These are phyloP conservation scores for Lachnellula arida DNA, from an alignment of 2,329 filamentous ascomycete species.

Conservation along the genomic window DNA sequence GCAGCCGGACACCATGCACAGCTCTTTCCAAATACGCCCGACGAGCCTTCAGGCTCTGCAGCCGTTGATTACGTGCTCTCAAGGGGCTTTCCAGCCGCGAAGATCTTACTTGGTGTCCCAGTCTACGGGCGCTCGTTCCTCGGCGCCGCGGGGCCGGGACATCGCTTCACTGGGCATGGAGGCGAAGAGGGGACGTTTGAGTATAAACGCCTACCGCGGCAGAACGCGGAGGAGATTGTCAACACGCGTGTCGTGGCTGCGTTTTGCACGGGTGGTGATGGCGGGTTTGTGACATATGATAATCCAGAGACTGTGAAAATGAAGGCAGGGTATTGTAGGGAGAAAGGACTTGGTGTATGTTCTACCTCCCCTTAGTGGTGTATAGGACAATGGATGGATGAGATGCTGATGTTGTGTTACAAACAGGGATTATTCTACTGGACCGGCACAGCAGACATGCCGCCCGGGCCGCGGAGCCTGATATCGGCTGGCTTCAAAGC, in stretches of 20 bases:
- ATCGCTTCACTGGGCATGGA: slow-evolving; percentile 49
- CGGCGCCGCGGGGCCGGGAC: slow-evolving; percentile 58
- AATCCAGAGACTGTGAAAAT: slow-evolving; percentile 69
- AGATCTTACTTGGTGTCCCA: slow-evolving; percentile 72
- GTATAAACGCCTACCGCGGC: slow-evolving; percentile 63
- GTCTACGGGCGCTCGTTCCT: slow-evolving; percentile 73
- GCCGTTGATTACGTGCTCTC: slow-evolving; percentile 61
- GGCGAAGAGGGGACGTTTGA: slow-evolving; percentile 70
- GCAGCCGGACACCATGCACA: slow-evolving; percentile 72
- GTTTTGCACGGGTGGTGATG: slow-evolving; percentile 67
- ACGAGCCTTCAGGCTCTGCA: slow-evolving; percentile 61
- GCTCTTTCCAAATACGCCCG: slow-evolving; percentile 55
- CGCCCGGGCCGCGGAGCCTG: slow-evolving; percentile 52
- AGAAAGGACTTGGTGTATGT: slow-evolving; percentile 60
- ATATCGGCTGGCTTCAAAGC: slow-evolving; percentile 55
- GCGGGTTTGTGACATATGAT: slow-evolving; percentile 77
- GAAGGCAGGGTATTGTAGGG: slow-evolving; percentile 70
- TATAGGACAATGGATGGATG: background rate
- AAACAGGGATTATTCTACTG: slow-evolving; percentile 72
- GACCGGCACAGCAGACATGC: slow-evolving; percentile 68
- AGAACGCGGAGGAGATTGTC: slow-evolving; percentile 58
- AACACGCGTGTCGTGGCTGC: slow-evolving; percentile 66
- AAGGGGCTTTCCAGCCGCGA: slow-evolving; percentile 62
- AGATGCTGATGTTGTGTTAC: slow-evolving; percentile 4
- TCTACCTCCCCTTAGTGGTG: background rate